Conservation (phyloP, 1,139 yeast species). For the Geotrichum phurueaensis region DNA sequence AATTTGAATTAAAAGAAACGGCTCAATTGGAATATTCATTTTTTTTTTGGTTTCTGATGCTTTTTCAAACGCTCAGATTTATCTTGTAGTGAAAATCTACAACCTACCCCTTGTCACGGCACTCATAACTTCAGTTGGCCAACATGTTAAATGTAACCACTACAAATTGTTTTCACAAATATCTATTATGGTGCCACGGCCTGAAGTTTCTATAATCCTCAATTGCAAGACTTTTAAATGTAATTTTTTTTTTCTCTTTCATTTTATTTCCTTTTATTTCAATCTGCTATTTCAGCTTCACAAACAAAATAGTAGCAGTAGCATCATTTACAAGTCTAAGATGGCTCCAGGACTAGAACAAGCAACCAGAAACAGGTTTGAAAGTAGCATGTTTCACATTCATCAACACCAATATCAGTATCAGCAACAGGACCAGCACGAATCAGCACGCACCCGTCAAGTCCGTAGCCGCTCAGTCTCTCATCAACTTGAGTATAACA, state of each 20-base stretch:
- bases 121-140: neutral
- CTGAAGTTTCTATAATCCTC: too few species aligned
- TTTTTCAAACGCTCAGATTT: too few species aligned
- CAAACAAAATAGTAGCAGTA: neutral
- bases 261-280: too few species aligned
- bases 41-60: too few species aligned
- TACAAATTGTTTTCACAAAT: neutral
- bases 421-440: neutral
- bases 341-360: neutral
- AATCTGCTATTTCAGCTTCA: too few species aligned
- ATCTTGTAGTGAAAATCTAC: neutral
- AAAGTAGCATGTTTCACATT: neutral
- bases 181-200: neutral
- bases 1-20: too few species aligned
- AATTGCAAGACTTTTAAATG: too few species aligned
- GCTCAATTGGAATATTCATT: too few species aligned
- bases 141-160: neutral
- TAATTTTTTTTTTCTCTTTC: too few species aligned
- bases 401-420: neutral
- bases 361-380: neutral
- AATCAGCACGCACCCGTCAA: neutral
- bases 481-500: slow-evolving; percentile 1
- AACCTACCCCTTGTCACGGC: neutral
- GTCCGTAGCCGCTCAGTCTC: slow-evolving; percentile 5
- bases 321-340: neutral